phyloP scores from a whole-genome alignment of 768 basidiomycete genomes.

The Xerocomellus intermedius region DNA sequence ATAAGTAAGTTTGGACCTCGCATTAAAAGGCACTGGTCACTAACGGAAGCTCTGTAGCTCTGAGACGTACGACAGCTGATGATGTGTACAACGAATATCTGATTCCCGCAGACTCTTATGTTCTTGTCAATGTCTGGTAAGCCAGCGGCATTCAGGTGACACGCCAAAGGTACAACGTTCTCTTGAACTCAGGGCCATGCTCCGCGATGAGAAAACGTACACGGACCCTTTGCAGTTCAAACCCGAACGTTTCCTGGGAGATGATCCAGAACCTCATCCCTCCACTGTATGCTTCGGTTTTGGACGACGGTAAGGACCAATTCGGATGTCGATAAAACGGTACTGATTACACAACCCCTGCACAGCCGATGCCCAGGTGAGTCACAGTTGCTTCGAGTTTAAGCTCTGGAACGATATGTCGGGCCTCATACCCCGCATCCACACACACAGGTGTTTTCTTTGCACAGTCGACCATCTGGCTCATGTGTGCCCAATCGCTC shows the following conservation, averaged over 20 bases:
- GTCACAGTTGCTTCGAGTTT: background rate
- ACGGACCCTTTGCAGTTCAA: slow-evolving; percentile 17
- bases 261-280: slow-evolving; percentile 13
- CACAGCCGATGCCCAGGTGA: slow-evolving; percentile 13
- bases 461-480: slow-evolving; percentile 23
- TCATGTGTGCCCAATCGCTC: slow-evolving; percentile 33
- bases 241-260: slow-evolving; percentile 19
- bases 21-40: background rate
- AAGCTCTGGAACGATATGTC: too few species aligned
- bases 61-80: slow-evolving; percentile 6
- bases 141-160: background rate
- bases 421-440: too few species aligned
- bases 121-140: slow-evolving; percentile 21
- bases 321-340: too few species aligned
- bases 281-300: slow-evolving; percentile 12
- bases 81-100: slow-evolving; percentile 22
- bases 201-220: slow-evolving; percentile 19
- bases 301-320: slow-evolving; percentile 6
- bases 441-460: slow-evolving; percentile 22
- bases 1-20: background rate
- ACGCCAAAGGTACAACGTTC: background rate
- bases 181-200: slow-evolving; percentile 12
- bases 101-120: slow-evolving; percentile 17
- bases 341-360: background rate
- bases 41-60: background rate